These are phyloP conservation scores for Pseudocercospora cruenta DNA, from an alignment of 2,329 filamentous ascomycete species.

Conservation along the genomic window DNA sequence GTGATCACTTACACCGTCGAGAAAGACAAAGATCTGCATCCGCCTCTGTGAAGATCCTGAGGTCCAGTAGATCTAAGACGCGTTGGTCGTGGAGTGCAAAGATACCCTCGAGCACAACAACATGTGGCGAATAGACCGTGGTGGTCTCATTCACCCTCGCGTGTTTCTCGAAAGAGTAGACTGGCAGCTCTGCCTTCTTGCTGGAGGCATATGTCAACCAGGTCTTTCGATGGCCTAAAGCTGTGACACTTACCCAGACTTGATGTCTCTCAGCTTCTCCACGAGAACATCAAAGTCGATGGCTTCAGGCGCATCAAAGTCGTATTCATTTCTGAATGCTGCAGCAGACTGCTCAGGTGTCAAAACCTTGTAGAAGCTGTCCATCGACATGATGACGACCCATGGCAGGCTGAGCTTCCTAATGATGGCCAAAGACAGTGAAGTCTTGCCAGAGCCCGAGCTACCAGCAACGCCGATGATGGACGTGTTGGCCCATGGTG, in stretches of 20 bases:
- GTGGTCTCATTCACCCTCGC: slow-evolving; percentile 77
- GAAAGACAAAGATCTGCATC: slow-evolving; percentile 93
- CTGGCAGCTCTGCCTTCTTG: slow-evolving; percentile 84
- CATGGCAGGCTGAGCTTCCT: slow-evolving; percentile 88
- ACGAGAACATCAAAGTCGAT: slow-evolving; percentile 93
- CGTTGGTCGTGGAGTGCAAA: slow-evolving; percentile 89
- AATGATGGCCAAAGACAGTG: slow-evolving; percentile 88
- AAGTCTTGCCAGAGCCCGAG: slow-evolving; percentile 95
- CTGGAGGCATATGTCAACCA: slow-evolving; percentile 46
- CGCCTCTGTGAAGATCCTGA: slow-evolving; percentile 97
- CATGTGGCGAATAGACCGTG: slow-evolving; percentile 93
- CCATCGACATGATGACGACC: slow-evolving; percentile 98
- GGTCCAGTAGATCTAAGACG: slow-evolving; percentile 83
- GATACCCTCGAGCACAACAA: slow-evolving; percentile 93
- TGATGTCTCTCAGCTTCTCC: slow-evolving; percentile 77
- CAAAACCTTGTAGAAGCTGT: slow-evolving; percentile 95
- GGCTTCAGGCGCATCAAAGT: slow-evolving; percentile 92
- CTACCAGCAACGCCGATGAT: slow-evolving; percentile 96
- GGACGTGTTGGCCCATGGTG: slow-evolving; percentile 93
- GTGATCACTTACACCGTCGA: slow-evolving; percentile 68
- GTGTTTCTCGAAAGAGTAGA: slow-evolving; percentile 95
- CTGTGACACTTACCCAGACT: slow-evolving; percentile 76
- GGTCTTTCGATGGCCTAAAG: background rate
- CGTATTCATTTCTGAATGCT: slow-evolving; percentile 89
- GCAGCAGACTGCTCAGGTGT: slow-evolving; percentile 74